These are phyloP conservation scores for Scedosporium minutisporum DNA, from an alignment of 2,329 filamentous ascomycete genomes.

Conservation along the genomic window DNA sequence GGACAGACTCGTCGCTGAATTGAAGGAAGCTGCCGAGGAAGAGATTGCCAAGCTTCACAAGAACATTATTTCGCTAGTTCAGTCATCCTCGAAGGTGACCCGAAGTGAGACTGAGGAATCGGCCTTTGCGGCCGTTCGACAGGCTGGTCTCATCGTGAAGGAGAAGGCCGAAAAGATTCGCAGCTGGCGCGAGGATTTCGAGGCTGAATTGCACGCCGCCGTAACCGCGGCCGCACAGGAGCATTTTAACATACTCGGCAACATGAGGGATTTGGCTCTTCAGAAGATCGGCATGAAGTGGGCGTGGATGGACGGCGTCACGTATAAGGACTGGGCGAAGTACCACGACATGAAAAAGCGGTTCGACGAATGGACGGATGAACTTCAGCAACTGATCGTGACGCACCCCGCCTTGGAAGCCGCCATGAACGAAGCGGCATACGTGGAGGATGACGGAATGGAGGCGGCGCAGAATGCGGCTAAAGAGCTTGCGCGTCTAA, in stretches of 20 bases:
- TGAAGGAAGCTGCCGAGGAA: constrained; percentile 56
- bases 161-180: constrained; percentile 67
- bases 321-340: constrained; percentile 94
- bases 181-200: constrained; percentile 64
- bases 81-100: constrained; percentile 36
- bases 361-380: constrained; percentile 74
- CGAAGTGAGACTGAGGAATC: constrained; percentile 29
- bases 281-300: constrained; percentile 90
- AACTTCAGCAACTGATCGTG: constrained; percentile 68
- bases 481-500: constrained; percentile 68
- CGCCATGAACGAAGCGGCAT: constrained; percentile 57
- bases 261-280: constrained; percentile 72
- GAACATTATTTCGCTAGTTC: constrained; percentile 55
- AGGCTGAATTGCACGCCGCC: constrained; percentile 56
- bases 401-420: constrained; percentile 61
- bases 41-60: constrained; percentile 58
- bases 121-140: constrained; percentile 44
- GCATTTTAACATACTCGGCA: constrained; percentile 73
- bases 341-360: constrained; percentile 81
- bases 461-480: constrained; percentile 67
- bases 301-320: constrained; percentile 92
- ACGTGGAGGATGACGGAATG: constrained; percentile 74
- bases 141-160: constrained; percentile 64
- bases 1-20: constrained; percentile 53
- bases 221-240: constrained; percentile 66